Evolutionary conservation across 148 eudicot species (phyloP), one percentile per base, ranked within the genome.

Genomic region (Vaccinium myrtillus): DNA sequence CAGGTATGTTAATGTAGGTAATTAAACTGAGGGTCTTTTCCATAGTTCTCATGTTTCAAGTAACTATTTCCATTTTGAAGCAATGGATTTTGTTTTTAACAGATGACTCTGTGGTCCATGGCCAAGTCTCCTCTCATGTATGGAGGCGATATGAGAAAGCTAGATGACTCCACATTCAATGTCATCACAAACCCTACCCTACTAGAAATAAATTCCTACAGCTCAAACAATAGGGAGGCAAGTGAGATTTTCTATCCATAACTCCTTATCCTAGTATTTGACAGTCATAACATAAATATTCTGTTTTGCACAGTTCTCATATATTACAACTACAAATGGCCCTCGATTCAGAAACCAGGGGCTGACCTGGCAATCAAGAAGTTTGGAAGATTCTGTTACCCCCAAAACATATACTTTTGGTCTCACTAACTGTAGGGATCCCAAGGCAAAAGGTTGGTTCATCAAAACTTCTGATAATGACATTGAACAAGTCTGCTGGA

Each of bases 81-180:
- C 23, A 46, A 55, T 49, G 25, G 46, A 23, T 61, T 70, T 67
- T 74, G 9, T 43, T 81, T 43, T 43, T 85, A 53, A 56, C 94
- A 97, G 99, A 91, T 97, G 91, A 93, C 98, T 27, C 88, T 97
- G 84, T 97, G 99, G 99, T 91, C 99, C 78, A 94, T 97, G 92
- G 93, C 93, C 70, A 95, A 91, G 90, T 97, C 99, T 49, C 99
- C 99, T 12, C 91, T 97, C 77, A 95, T 97, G 98, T 95, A 91
- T 83, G 98, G 99, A 83, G 98, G 98, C 59, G 99, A 97, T 89
- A 87, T 97, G 95, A 89, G 99, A 91, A 88, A 89, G 69, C 93
- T 97, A 39, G 98, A 97, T 74, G 84, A 86, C 30, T 59, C 87
- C 58, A 95, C 99, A 9, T 91, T 89, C 77, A 87, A 87, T 48